These are phyloP conservation scores for Nematodospora anomalae DNA, from an alignment of 1,139 yeast species.

Conservation along the genomic window DNA sequence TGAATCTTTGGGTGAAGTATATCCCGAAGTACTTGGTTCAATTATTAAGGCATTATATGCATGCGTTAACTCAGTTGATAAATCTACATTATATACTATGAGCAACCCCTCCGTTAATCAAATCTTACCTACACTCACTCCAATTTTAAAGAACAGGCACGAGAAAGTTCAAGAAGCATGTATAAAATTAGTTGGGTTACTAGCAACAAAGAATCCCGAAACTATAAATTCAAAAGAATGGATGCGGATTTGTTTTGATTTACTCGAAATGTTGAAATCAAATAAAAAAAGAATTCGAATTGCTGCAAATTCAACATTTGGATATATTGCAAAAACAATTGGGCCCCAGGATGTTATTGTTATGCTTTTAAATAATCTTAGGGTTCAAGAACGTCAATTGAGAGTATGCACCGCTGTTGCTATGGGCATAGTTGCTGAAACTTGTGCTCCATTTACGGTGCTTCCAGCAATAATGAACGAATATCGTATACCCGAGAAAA, in stretches of 20 bases:
- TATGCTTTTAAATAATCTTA: slow-evolving; percentile 76
- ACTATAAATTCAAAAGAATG: slow-evolving; percentile 90
- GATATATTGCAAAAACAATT: slow-evolving; percentile 84
- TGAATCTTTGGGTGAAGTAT: slow-evolving; percentile 93
- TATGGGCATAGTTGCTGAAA: slow-evolving; percentile 93
- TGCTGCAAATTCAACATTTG: slow-evolving; percentile 90
- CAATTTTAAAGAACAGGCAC: slow-evolving; percentile 85
- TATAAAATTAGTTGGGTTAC: slow-evolving; percentile 75
- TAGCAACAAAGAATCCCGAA: slow-evolving; percentile 84
- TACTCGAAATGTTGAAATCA: slow-evolving; percentile 85
- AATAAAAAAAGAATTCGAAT: slow-evolving; percentile 75
- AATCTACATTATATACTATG: slow-evolving; percentile 55
- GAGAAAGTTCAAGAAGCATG: slow-evolving; percentile 90
- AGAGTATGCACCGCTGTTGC: slow-evolving; percentile 99
- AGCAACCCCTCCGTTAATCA: slow-evolving; percentile 82
- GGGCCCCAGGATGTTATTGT: slow-evolving; percentile 96
- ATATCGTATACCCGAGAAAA: slow-evolving; percentile 86
- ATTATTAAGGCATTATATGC: slow-evolving; percentile 67
- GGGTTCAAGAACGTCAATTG: slow-evolving; percentile 93
- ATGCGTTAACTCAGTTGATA: slow-evolving; percentile 36
- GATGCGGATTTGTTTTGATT: slow-evolving; percentile 94
- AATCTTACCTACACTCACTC: slow-evolving; percentile 83
- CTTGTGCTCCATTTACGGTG: slow-evolving; percentile 91
- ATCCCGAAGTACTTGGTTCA: slow-evolving; percentile 91
- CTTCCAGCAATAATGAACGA: slow-evolving; percentile 97